These are phyloP conservation scores for Fusarium sublunatum DNA, from an alignment of 2,329 filamentous ascomycete genomes.

Conservation along the genomic window DNA sequence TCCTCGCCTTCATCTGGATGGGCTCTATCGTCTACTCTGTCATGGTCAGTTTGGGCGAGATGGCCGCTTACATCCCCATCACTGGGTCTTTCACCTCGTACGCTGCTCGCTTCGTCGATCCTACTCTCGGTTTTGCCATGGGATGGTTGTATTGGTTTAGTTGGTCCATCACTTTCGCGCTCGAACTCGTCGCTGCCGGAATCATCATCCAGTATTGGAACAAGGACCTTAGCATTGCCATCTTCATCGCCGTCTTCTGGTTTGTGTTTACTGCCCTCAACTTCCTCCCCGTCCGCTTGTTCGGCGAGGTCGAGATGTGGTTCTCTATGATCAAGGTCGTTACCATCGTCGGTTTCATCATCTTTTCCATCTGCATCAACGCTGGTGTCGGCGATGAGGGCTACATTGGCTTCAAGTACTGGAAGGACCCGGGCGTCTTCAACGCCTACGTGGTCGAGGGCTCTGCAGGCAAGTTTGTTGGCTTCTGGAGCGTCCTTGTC, in stretches of 20 bases:
- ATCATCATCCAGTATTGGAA: conserved; percentile 83
- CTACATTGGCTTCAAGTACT: conserved; percentile 80
- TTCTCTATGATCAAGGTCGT: conserved; percentile 81
- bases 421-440: conserved; percentile 75
- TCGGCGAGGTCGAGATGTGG: conserved; percentile 84
- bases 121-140: conserved; percentile 79
- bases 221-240: conserved; percentile 69
- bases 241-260: conserved; percentile 81
- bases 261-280: conserved; percentile 75
- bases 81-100: conserved; percentile 82
- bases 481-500: conserved; percentile 76
- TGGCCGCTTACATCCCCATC: conserved; percentile 82
- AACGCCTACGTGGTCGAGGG: conserved; percentile 67
- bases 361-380: conserved; percentile 80
- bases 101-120: conserved; percentile 78
- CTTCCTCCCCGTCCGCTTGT: conserved; percentile 76
- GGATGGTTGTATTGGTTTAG: conserved; percentile 88
- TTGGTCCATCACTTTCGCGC: conserved; percentile 78
- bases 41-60: conserved; percentile 77
- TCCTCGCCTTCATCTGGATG: conserved; percentile 76
- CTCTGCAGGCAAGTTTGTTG: conserved; percentile 70
- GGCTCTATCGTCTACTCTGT: conserved; percentile 79
- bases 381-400: conserved; percentile 75
- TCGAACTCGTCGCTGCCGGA: conserved; percentile 78
- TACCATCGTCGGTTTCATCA: conserved; percentile 78